These are phyloP conservation scores for Talaromyces funiculosus DNA, from an alignment of 2,329 filamentous ascomycete species.

Conservation along the genomic window DNA sequence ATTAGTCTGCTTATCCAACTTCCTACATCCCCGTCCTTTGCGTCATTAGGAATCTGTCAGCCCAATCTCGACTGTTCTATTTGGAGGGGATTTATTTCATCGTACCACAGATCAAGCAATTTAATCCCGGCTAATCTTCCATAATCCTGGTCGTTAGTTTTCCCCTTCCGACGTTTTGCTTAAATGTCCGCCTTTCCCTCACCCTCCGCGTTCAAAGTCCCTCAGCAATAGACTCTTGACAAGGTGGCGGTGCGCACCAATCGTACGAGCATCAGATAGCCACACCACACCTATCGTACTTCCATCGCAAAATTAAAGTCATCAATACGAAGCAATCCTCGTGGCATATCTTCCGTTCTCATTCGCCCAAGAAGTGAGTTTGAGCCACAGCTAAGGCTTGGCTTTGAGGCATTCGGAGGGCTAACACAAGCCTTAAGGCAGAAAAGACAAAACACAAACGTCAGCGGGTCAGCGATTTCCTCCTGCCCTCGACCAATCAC, in stretches of 20 bases:
- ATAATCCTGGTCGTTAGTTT: neutral
- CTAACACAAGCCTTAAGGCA: neutral
- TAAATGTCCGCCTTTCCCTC: neutral
- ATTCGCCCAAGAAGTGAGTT: neutral
- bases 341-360: neutral
- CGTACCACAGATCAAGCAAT: neutral
- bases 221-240: neutral
- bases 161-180: neutral
- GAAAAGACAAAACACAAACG: neutral
- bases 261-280: neutral
- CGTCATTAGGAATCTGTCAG: conserved; percentile 1
- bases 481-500: neutral
- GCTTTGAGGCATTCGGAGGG: neutral
- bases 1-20: neutral
- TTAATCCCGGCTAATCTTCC: neutral
- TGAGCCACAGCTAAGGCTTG: conserved; percentile 10
- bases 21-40: neutral
- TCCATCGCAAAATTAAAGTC: neutral
- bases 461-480: conserved; percentile 8
- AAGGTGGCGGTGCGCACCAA: neutral
- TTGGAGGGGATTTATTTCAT: neutral
- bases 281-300: neutral
- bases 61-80: neutral
- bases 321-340: neutral
- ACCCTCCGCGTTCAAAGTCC: neutral